Base-by-base conservation (phyloP, 2,329 filamentous ascomycete genomes). In the Diaporthe vexans region DNA sequence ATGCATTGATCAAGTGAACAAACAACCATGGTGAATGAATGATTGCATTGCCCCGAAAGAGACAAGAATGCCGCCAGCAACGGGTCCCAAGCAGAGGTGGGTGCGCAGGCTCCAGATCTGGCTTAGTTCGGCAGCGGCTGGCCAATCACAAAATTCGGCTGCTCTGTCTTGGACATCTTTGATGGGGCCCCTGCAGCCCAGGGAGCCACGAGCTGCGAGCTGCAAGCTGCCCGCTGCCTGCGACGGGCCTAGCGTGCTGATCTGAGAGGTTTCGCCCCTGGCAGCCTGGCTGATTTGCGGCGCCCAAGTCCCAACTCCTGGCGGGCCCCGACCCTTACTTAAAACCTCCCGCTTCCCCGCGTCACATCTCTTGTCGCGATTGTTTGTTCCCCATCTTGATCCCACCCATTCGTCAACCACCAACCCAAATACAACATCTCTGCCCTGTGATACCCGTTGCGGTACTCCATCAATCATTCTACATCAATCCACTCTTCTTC, bases 391-490 rank as follows among this genome's bases (percentile, higher is more conserved):
- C 70, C 68, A 68, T 74, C 73, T 61, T 61, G 51, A 72, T 63
- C 26, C 72, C 72, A 65, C 72, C 63, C 67, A 58, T 57, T 57
- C 46, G 46, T 26, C 40, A 58, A 74, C 83, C 82, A 77, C 79
- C 72, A 56, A 57, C 63, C 75, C 72, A 73, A 73, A 65, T 24
- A 29, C 59, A 67, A 61, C 67, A 7, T 69, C 71, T 76, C 40
- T 72, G 69, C 51, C 57, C 40, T 5, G 56, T 29, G 24, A 59
- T 29, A 59, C 67, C 54, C 67, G 6, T 65, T 17, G 65, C 13
- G 67, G 65, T 74, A 54, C 26, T 48, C 19, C 21, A 29, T 40
- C 56, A 52, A 19, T 48, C 51, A 51, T 48, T 21, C 76, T 74
- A 69, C 75, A 77, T 72, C 75, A 78, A 77, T 75, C 59, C 43